Evolutionary conservation across 1,284 basidiomycete genomes (phyloP).

Genomic region (Exobasidium rhododendri): DNA sequence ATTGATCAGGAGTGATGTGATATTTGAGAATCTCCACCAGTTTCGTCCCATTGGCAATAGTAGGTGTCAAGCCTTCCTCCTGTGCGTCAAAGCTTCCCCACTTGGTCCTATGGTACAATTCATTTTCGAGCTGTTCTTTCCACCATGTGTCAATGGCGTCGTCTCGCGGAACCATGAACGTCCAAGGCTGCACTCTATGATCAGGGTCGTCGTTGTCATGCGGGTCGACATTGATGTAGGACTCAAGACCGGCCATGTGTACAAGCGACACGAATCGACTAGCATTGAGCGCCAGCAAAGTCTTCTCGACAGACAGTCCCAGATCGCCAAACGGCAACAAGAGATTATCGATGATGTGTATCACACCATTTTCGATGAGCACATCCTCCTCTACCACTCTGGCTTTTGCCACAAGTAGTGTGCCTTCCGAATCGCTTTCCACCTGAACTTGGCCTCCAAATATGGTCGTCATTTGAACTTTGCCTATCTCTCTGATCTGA

Average conservation of each 20-base stretch:
- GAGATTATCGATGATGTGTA: slow-evolving; percentile 81
- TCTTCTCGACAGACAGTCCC: slow-evolving; percentile 85
- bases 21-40: slow-evolving; percentile 39
- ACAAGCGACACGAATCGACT: slow-evolving; percentile 87
- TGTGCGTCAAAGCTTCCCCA: slow-evolving; percentile 1
- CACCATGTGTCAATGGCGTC: slow-evolving; percentile 65
- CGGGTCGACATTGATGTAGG: slow-evolving; percentile 55
- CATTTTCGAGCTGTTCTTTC: neutral
- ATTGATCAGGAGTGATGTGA: slow-evolving; percentile 41
- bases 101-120: neutral
- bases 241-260: slow-evolving; percentile 61
- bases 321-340: slow-evolving; percentile 75
- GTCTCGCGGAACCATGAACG: slow-evolving; percentile 75
- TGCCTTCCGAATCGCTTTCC: slow-evolving; percentile 16
- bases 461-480: slow-evolving; percentile 30
- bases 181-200: slow-evolving; percentile 33
- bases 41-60: slow-evolving; percentile 8
- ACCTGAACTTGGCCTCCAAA: slow-evolving; percentile 41
- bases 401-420: slow-evolving; percentile 25
- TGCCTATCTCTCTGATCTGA: slow-evolving; percentile 4
- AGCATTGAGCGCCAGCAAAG: slow-evolving; percentile 81
- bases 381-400: slow-evolving; percentile 44
- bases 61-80: neutral
- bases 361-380: slow-evolving; percentile 63
- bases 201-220: slow-evolving; percentile 19